A percentile compares a stretch with the other conserved stretches of the same genome.
Evolutionary conservation across 2,329 filamentous ascomycete species (phyloP).

Genomic region (Xylaria sp.): DNA sequence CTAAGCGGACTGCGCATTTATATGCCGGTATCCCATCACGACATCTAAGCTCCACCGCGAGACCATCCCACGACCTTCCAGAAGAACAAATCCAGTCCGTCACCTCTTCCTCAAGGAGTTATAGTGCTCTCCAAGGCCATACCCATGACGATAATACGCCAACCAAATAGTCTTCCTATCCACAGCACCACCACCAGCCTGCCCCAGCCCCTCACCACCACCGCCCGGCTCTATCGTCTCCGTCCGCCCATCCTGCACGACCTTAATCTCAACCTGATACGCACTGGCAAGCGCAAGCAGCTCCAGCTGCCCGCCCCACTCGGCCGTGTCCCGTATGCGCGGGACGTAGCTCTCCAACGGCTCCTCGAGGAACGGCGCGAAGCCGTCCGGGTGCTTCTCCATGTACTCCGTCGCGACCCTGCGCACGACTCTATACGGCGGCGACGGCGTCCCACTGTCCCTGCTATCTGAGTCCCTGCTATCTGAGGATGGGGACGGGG

Average conservation of each 20-base stretch:
- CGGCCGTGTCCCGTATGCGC: slow-evolving; percentile 86
- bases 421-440: slow-evolving; percentile 74
- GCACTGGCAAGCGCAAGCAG: slow-evolving; percentile 83
- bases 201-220: slow-evolving; percentile 52
- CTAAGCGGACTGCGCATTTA: not conserved
- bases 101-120: slow-evolving; percentile 76
- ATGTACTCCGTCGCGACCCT: slow-evolving; percentile 83
- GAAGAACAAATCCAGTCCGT: not conserved
- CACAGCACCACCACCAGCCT: slow-evolving; percentile 40
- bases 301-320: slow-evolving; percentile 97
- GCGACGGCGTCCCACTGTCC: slow-evolving; percentile 46
- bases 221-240: slow-evolving; percentile 74
- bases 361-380: slow-evolving; percentile 88
- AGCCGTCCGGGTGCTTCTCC: slow-evolving; percentile 77
- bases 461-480: not conserved
- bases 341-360: slow-evolving; percentile 76
- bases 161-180: slow-evolving; percentile 76
- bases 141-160: slow-evolving; percentile 94
- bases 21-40: too few relatives aligned
- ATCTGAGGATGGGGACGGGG: slow-evolving; percentile 20
- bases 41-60: too few relatives aligned
- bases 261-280: slow-evolving; percentile 83
- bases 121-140: slow-evolving; percentile 96
- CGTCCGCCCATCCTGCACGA: slow-evolving; percentile 85
- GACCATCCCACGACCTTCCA: too few relatives aligned